Evolutionary conservation across 495 filamentous ascomycete species (phyloP), one percentile per base, ranked within the genome.

Genomic region (Sporormia fimetaria): DNA sequence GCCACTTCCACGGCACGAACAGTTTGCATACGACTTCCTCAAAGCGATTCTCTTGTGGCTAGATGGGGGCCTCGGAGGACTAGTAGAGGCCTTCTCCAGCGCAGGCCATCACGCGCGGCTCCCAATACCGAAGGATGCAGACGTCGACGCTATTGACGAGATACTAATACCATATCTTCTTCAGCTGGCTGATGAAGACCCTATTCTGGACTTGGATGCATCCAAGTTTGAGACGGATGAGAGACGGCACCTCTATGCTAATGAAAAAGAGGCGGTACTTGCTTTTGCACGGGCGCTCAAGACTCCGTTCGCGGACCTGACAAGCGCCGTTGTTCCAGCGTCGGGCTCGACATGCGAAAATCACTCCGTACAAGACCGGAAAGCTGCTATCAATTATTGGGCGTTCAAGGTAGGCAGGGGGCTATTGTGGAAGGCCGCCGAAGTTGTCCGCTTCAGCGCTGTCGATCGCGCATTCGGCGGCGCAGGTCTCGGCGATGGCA

Each of bases 401-500:
- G 67, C 65, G 11, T 53, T 76, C 17, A 71, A 70, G 28, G 74
- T 83, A 5, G 76, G 67, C 3, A 63, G 80, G 29, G 71, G 75
- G 0, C 42, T 83, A 2, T 51, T 85, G 33, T 68, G 79, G 69
- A 71, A 70, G 37, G 70, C 70, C n/a, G 71, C 66, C 0, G 66
- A 68, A 35, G 67, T 64, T 4, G 59, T 82, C 31, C 68, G 73
- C 25, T 80, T 70, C 58, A 58, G 57, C 7, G 74, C 69, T 46
- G 69, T 75, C 33, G 75, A 81, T 51, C 63, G 63, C 10, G 76
- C 77, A 2, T 83, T 82, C 49, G 73, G 76, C 17, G 78, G 75
- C 2, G 53, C 71, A 6, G 68, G 68, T 4, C 61, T 61, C 9
- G 47, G 51, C 0, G 51, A 57, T 47, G 33, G 33, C 5, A 47